phyloP scores from a whole-genome alignment of 164 flowering plant species.

The Annona cherimola region DNA sequence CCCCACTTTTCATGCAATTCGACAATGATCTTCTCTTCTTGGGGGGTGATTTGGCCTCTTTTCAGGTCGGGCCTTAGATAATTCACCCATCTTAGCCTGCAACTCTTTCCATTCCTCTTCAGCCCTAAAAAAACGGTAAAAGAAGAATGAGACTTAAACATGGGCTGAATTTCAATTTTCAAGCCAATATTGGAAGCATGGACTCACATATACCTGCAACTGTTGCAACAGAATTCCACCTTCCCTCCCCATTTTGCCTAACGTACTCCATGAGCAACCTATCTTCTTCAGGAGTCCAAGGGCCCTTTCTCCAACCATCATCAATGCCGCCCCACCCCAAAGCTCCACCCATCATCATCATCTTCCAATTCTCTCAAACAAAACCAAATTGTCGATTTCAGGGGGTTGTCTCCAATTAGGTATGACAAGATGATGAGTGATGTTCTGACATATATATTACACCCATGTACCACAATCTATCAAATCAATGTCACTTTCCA shows the following conservation, averaged over 20 bases:
- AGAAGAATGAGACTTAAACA: neutral
- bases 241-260: slow-evolving; percentile 77
- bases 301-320: slow-evolving; percentile 83
- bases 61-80: slow-evolving; percentile 91
- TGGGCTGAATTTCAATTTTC: no score
- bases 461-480: neutral
- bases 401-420: slow-evolving; percentile 23
- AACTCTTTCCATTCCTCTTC: slow-evolving; percentile 92
- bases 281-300: slow-evolving; percentile 96
- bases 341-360: slow-evolving; percentile 25
- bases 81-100: slow-evolving; percentile 94
- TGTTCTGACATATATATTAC: slow-evolving; percentile 24
- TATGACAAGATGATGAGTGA: slow-evolving; percentile 35
- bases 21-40: slow-evolving; percentile 69
- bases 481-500: slow-evolving; percentile 34
- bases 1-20: slow-evolving; percentile 94
- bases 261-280: slow-evolving; percentile 71
- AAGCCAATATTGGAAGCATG: no score
- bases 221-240: slow-evolving; percentile 84
- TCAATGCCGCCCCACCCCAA: slow-evolving; percentile 50
- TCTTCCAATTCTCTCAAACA: slow-evolving; percentile 18
- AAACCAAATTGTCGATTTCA: slow-evolving; percentile 12
- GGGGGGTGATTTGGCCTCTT: slow-evolving; percentile 82
- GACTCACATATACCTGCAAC: slow-evolving; percentile 45
- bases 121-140: slow-evolving; percentile 40